A percentile compares a stretch with the other conserved stretches of the same genome.
phyloP scores from a whole-genome alignment of 495 filamentous ascomycete genomes.

The Tuber magnatum region DNA sequence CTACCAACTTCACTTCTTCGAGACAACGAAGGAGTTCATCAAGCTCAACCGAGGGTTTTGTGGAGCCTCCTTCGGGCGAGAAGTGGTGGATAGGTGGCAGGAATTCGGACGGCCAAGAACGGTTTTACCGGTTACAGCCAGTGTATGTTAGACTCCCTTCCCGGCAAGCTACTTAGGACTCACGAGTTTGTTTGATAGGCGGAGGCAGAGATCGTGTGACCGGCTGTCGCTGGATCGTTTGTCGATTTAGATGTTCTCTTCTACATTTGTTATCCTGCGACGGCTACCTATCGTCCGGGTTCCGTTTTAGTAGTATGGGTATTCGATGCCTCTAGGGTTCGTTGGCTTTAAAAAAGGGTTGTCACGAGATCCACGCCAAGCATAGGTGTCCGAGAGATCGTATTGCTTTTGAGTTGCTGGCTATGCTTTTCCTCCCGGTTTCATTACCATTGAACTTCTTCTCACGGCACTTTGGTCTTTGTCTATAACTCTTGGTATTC shows the following conservation, averaged over 20 bases:
- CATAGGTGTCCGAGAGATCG: neutral
- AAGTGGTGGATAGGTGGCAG: conserved; percentile 72
- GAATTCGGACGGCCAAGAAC: conserved; percentile 62
- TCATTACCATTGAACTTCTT: neutral
- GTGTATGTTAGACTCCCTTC: conserved; percentile 32
- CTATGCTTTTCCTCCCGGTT: neutral
- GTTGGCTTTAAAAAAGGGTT: neutral
- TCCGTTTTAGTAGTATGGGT: neutral
- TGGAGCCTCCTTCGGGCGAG: conserved; percentile 57
- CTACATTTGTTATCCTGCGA: neutral
- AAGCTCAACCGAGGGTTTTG: conserved; percentile 55
- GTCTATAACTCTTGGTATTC: conserved; percentile 1
- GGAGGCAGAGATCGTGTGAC: conserved; percentile 40
- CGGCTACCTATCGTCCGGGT: neutral
- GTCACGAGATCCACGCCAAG: neutral
- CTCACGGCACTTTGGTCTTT: neutral
- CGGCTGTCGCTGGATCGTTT: conserved; percentile 39
- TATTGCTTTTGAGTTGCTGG: neutral
- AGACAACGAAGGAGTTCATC: conserved; percentile 55
- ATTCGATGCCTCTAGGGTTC: neutral
- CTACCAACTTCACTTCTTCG: conserved; percentile 33
- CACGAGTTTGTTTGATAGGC: conserved; percentile 13
- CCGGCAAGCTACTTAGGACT: neutral
- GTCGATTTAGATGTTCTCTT: conserved; percentile 27
- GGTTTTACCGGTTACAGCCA: conserved; percentile 53